Percentiles rank a stretch among this genome's conserved stretches.
These are phyloP conservation scores for Fusarium concolor DNA, from an alignment of 2,329 filamentous ascomycete genomes.

Conservation along the genomic window DNA sequence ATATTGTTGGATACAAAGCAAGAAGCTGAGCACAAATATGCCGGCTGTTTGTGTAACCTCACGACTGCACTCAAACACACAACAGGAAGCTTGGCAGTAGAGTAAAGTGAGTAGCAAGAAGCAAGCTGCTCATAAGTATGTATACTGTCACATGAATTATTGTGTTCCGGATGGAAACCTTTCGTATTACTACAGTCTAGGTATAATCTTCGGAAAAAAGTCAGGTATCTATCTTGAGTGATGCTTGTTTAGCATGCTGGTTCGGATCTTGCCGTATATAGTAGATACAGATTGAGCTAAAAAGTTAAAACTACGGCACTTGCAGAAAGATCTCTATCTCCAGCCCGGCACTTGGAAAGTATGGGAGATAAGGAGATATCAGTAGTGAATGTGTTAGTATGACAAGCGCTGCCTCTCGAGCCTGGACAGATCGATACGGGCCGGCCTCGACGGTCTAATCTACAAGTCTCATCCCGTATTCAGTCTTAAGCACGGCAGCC, in stretches of 20 bases:
- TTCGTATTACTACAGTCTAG: not conserved
- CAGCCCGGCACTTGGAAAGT: not conserved
- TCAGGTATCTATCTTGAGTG: not conserved
- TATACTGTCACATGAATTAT: not conserved
- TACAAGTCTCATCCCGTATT: no score
- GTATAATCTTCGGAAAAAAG: no score
- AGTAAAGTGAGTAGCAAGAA: not conserved
- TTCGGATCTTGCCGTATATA: not conserved
- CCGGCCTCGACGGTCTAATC: no score
- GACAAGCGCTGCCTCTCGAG: not conserved
- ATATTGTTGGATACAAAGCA: not conserved
- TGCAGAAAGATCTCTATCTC: not conserved
- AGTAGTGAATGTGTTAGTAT: not conserved
- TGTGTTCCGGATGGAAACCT: not conserved
- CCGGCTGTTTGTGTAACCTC: not conserved
- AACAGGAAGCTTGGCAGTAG: not conserved
- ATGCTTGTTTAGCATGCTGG: not conserved
- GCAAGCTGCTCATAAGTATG: not conserved
- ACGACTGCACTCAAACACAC: not conserved
- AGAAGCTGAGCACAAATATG: not conserved
- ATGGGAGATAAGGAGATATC: not conserved
- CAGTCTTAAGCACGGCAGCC: not conserved
- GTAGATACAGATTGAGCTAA: not conserved
- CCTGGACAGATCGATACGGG: not conserved
- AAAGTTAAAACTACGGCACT: not conserved